Percentiles rank a stretch among this genome's conserved stretches.
Evolutionary conservation across 257 asterid genomes (phyloP).

Genomic region (Fraxinus anomala): DNA sequence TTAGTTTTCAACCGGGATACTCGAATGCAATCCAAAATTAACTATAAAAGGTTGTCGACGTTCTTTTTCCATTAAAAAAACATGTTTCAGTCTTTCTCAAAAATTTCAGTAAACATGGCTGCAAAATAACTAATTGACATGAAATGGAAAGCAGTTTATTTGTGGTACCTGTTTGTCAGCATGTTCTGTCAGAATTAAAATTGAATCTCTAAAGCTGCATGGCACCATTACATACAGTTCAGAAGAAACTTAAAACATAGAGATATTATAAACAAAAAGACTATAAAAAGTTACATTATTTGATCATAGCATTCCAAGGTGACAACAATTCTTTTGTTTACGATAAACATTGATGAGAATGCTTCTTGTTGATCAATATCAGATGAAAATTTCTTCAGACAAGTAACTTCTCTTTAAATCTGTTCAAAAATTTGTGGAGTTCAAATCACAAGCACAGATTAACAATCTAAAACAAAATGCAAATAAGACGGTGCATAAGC

Average conservation of each 20-base stretch:
- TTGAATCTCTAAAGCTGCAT: conserved; percentile 54
- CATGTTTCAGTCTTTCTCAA: conserved; percentile 2
- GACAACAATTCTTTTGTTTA: conserved; percentile 7
- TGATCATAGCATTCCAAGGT: neutral
- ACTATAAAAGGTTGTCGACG: neutral
- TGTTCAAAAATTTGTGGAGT: no score
- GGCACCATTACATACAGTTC: conserved; percentile 27
- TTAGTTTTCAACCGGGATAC: neutral
- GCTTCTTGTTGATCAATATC: neutral
- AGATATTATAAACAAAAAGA: neutral
- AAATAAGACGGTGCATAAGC: no score
- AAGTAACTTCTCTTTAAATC: neutral
- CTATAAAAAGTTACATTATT: neutral
- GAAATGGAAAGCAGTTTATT: conserved; percentile 8
- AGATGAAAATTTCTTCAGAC: neutral
- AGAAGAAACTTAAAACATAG: conserved; percentile 16
- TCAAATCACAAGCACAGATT: no score
- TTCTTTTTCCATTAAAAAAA: conserved; percentile 3
- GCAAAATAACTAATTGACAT: conserved; percentile 4
- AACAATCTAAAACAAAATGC: no score
- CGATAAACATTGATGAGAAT: neutral
- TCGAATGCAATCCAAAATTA: no score
- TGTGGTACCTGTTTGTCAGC: conserved; percentile 48
- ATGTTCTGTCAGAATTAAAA: conserved; percentile 50
- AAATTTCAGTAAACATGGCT: conserved; percentile 16